These are phyloP conservation scores for Scedosporium apiospermum DNA, from an alignment of 2,329 filamentous ascomycete species.

Conservation along the genomic window DNA sequence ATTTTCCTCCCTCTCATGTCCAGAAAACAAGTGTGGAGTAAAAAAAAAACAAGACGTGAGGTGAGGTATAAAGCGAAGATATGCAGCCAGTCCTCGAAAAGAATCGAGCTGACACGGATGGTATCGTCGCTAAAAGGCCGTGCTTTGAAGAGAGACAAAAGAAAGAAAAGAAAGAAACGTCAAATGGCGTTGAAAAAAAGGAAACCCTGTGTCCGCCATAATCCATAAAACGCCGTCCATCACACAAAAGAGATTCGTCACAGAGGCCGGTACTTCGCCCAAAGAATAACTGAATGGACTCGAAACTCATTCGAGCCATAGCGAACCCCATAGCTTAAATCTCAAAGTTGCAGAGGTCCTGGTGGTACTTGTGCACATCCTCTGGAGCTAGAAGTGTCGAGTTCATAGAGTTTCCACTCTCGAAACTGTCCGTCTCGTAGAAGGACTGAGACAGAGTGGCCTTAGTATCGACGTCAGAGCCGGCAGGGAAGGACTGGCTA, in stretches of 20 bases:
- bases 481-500: background rate
- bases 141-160: background rate
- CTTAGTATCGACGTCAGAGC: background rate
- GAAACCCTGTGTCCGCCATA: background rate
- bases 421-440: background rate
- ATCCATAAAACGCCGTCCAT: background rate
- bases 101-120: no score
- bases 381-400: background rate
- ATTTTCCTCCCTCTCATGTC: no score
- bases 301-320: background rate
- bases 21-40: no score
- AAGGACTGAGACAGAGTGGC: slow-evolving; percentile 1
- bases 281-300: background rate
- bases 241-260: background rate
- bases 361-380: background rate
- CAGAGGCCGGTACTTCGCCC: no score
- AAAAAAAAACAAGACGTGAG: no score
- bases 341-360: background rate
- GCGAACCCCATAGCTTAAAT: background rate
- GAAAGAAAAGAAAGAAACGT: background rate
- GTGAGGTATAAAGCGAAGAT: no score
- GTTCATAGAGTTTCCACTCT: background rate
- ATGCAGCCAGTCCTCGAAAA: no score
- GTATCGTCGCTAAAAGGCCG: no score
- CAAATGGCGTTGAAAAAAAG: background rate